Base-by-base conservation (phyloP, 768 basidiomycete species). In the Russula griseocarnosa region DNA sequence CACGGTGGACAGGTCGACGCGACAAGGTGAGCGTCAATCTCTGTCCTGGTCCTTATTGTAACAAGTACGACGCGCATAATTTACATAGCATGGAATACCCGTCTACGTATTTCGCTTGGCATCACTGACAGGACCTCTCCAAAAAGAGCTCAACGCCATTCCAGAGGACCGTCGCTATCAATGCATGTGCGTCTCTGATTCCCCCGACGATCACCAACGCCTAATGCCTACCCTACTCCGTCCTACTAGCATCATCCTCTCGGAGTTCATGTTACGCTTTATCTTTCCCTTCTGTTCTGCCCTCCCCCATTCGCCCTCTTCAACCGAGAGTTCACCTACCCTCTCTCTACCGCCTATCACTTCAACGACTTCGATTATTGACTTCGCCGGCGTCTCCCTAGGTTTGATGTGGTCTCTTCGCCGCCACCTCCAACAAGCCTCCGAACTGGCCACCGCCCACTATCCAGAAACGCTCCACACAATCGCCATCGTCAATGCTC, bases 381-480 rank as follows among this genome's bases (percentile, higher is more conserved):
- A 93, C 73, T 78, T 93, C n/a, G 77, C 78, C 28, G 75, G 77
- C 49, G 81, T 86, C 62, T 83, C 87, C 8, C 75, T 93, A 6
- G 72, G 77, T 36, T 76, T 82, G 0, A 82, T 92, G 76, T 93
- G 90, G 87, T 74, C 78, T 44, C 79, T 92, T 26, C 83, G 89
- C 26, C 74, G 71, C 51, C 90, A 90, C 71, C 81, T 93, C 20
- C 86, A 89, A 67, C 86, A 92, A 70, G 88, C 91, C 0, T 86
- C 86, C 47, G 76, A 76, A 22, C 79, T 93, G 47, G 88, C 88
- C 0, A 89, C 87, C 0, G 88, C 87, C 9, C 86, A 91, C 69
- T 92, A 92, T 71, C 90, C 91, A 1, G 91, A 93, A 73, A 90
- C 89, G 0, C 76, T 92, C 47, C 76, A 81, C 68, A 79, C 81